A percentile compares a stretch with the other conserved stretches of the same genome.
Conservation (phyloP, 164 flowering plant genomes). For the Vitis amurensis region DNA sequence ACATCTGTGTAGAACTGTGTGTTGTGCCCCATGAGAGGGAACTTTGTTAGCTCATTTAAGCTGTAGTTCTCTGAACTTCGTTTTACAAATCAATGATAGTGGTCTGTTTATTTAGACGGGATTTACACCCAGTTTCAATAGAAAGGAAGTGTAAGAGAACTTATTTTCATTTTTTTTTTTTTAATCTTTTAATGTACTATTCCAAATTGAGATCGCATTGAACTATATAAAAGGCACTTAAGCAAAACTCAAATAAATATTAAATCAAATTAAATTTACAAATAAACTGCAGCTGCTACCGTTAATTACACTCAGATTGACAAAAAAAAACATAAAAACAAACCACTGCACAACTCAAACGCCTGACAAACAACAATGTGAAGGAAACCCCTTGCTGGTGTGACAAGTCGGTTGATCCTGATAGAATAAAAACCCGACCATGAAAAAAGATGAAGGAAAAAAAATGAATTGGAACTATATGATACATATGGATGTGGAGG, state of each 20-base stretch:
- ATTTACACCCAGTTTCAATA: not conserved
- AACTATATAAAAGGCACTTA: not conserved
- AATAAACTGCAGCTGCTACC: slow-evolving; percentile 4
- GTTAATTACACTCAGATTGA: slow-evolving; percentile 15
- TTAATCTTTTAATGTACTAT: not conserved
- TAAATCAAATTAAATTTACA: slow-evolving; percentile 3
- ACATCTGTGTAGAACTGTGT: not conserved
- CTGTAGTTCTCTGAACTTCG: not conserved
- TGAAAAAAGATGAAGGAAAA: not conserved
- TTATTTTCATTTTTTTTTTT: not conserved
- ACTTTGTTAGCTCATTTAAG: not conserved
- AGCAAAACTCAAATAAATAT: not conserved
- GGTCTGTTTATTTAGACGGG: not conserved
- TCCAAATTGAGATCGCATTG: not conserved
- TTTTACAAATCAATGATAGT: not conserved
- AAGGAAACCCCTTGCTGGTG: slow-evolving; percentile 8
- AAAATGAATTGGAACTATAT: not conserved
- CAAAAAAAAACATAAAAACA: too few relatives aligned
- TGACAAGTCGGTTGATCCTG: slow-evolving; percentile 14
- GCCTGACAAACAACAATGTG: slow-evolving; percentile 8
- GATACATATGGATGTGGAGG: slow-evolving; percentile 19
- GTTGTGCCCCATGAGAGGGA: not conserved
- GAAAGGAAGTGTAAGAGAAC: not conserved
- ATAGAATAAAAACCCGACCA: not conserved
- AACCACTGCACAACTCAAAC: not conserved